Evolutionary conservation across 2,329 filamentous ascomycete genomes (phyloP).

Genomic region (Coniochaeta ligniaria): DNA sequence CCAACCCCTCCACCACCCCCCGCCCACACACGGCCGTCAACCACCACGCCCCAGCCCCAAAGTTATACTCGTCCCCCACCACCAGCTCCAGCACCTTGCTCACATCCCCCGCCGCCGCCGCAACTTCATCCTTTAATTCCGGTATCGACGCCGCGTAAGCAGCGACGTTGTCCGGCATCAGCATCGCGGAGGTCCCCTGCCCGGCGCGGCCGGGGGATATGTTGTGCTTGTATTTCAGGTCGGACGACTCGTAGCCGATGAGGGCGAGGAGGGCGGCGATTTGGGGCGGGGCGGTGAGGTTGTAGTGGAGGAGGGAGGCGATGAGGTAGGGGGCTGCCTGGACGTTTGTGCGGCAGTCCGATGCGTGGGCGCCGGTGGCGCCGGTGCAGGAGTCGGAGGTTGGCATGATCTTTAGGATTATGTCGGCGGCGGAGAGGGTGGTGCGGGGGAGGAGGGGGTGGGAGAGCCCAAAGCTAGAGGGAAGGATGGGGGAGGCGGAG

Average conservation of each 20-base stretch:
- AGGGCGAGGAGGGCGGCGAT: constrained; percentile 65
- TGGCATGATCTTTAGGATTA: constrained; percentile 49
- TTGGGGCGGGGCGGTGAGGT: constrained; percentile 44
- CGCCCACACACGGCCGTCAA: constrained; percentile 15
- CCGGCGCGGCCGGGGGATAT: constrained; percentile 44
- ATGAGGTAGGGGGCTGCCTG: constrained; percentile 52
- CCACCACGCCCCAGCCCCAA: constrained; percentile 46
- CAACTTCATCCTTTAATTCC: constrained; percentile 22
- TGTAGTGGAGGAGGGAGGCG: constrained; percentile 49
- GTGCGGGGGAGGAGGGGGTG: not conserved
- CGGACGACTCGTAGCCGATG: constrained; percentile 63
- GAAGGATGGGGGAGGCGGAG: not conserved
- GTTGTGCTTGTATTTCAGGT: constrained; percentile 68
- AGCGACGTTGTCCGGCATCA: constrained; percentile 33
- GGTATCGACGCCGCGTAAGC: constrained; percentile 38
- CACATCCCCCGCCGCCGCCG: constrained; percentile 21
- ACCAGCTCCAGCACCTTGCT: constrained; percentile 37
- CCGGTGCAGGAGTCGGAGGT: constrained; percentile 44
- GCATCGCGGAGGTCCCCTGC: constrained; percentile 30
- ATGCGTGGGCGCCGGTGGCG: constrained; percentile 32
- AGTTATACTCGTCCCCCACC: constrained; percentile 42
- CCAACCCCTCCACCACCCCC: constrained; percentile 24
- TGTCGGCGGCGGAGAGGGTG: not conserved
- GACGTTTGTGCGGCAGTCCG: constrained; percentile 60
- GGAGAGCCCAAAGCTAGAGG: too few species aligned